phyloP scores from a whole-genome alignment of 2,329 filamentous ascomycete genomes.

The Pestalotiopsis sp. region DNA sequence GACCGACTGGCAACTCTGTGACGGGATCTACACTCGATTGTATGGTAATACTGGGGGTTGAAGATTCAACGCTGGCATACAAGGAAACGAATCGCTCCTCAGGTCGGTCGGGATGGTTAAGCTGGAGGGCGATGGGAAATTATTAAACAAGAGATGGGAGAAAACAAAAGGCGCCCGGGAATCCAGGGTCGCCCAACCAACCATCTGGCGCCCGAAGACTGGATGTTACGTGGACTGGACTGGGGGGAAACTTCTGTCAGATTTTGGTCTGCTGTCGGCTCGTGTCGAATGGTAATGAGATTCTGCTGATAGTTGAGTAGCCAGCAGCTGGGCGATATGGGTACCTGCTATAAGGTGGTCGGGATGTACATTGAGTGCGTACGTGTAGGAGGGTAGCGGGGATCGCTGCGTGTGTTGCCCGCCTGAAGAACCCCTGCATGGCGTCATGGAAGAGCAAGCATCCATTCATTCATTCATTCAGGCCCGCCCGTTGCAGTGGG shows the following conservation, averaged over 20 bases:
- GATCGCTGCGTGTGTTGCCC: not conserved
- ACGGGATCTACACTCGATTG: too few relatives aligned
- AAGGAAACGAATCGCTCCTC: not conserved
- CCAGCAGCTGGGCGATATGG: not conserved
- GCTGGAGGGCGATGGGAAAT: not conserved
- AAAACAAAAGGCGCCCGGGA: not conserved
- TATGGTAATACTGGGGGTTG: too few relatives aligned
- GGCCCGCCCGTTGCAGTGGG: not conserved
- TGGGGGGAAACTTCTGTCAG: not conserved
- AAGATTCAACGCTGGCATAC: not conserved
- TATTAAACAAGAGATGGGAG: not conserved
- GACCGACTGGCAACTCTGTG: not conserved
- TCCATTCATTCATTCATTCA: not conserved
- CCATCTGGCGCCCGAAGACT: not conserved
- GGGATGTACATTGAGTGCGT: not conserved
- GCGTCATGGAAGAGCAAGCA: not conserved
- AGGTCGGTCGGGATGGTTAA: not conserved
- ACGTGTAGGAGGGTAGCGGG: not conserved
- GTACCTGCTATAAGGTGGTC: not conserved
- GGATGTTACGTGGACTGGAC: not conserved
- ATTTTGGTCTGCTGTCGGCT: not conserved
- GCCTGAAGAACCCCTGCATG: not conserved
- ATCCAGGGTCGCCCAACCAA: not conserved
- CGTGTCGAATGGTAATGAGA: not conserved
- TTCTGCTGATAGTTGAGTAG: not conserved